Base-by-base conservation (phyloP, 208 protist genomes). In the Leishmania braziliensis region DNA sequence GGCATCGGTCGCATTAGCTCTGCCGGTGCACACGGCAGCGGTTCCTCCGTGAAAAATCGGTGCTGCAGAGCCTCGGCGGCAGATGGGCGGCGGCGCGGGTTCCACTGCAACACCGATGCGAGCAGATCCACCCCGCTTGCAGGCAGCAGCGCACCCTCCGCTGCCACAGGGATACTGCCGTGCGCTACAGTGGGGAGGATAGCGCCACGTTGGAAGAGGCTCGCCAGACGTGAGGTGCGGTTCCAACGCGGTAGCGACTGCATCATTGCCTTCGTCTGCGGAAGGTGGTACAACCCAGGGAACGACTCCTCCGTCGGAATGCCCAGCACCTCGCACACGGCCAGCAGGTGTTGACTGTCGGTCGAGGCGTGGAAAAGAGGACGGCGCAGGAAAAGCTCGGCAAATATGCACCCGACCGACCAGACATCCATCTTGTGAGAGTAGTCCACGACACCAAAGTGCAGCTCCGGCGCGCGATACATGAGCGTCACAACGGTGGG, bases 351-450 rank as follows among this genome's bases (percentile, higher is more conserved):
- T 68, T 96, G 91, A 46, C 86, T 81, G 73, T 99, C 98, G 2
- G 75, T 86, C n/a, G 86, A 81, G 12, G 96, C 95, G 51, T 81
- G 86, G 60, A 99, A 99, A 20, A 99, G 92, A 10, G 99, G 99
- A 58, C 94, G 88, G 54, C 99, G 98, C 5, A 99, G 79, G 66
- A 99, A 95, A 20, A 99, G 84, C 89, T 99, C 99, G 5, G 98
- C 99, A 54, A 99, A 86, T 46, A 99, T 99, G 91, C 98, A 99
- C 26, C 97, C 98, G 6, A 92, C 78, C 18, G 97, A 99, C 98
- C 98, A 99, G 26, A 99, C 90, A 87, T 99, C 98, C 84, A 99
- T 97, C 33, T 95, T 88, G 63, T 98, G 93, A 1, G 96, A 98
- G 79, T 97, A 97, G 84, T 95, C 92, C 16, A 71, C 66, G 16